phyloP scores from a whole-genome alignment of 768 basidiomycete genomes.

The Lactifluus piperatus region DNA sequence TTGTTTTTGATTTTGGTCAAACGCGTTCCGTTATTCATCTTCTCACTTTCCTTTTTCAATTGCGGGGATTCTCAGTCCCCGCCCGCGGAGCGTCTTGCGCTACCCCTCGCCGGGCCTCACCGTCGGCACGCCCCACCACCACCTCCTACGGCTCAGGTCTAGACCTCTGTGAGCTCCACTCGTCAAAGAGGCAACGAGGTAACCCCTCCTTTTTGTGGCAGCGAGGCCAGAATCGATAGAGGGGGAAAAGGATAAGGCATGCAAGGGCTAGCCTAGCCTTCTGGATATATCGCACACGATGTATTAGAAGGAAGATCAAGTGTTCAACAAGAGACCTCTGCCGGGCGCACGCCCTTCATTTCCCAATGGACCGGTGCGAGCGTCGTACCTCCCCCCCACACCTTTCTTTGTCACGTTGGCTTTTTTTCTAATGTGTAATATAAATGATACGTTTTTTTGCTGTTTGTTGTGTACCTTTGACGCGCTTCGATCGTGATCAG shows the following conservation, averaged over 20 bases:
- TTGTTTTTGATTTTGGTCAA: no score
- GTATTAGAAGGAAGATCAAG: not conserved
- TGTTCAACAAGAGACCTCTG: not conserved
- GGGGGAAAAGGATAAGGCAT: not conserved
- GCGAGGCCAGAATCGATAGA: not conserved
- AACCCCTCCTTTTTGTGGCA: not conserved
- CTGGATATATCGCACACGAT: not conserved
- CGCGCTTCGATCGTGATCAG: conserved; percentile 1
- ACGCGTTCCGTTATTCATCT: not conserved
- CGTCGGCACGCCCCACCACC: not conserved
- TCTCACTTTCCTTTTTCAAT: not conserved
- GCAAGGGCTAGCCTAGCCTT: not conserved
- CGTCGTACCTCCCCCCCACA: not conserved
- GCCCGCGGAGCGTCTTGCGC: not conserved
- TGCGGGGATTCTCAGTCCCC: not conserved
- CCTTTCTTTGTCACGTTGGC: not conserved
- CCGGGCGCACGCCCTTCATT: not conserved
- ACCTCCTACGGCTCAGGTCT: not conserved
- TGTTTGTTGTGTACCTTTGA: not conserved
- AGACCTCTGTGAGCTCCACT: not conserved
- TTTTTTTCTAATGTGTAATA: not conserved
- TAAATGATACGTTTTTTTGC: no score
- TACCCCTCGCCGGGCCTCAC: not conserved
- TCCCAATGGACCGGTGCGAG: not conserved
- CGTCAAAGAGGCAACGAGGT: conserved; percentile 4